Conservation (phyloP, 768 basidiomycete genomes). For the Leucocoprinus leucothites region DNA sequence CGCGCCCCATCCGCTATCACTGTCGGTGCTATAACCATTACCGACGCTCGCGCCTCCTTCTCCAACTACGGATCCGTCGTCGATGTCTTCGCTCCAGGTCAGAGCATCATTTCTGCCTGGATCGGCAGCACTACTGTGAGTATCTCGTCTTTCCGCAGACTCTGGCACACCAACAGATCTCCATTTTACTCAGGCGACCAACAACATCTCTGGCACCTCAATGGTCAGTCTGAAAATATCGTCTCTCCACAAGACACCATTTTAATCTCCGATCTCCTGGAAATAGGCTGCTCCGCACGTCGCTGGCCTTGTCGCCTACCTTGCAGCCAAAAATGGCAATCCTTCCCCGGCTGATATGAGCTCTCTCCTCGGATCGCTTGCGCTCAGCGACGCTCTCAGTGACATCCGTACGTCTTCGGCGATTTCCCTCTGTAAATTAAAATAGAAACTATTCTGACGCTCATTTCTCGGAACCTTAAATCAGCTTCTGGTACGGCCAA, state of each 20-base stretch:
- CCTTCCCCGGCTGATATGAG: constrained; percentile 28
- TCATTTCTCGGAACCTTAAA: too few species aligned
- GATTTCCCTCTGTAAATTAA: too few species aligned
- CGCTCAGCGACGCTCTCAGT: constrained; percentile 25
- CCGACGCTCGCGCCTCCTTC: constrained; percentile 24
- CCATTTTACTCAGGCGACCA: too few species aligned
- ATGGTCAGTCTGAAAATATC: constrained; percentile 17
- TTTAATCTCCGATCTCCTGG: not conserved
- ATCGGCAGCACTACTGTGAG: constrained; percentile 24
- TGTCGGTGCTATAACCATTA: constrained; percentile 29
- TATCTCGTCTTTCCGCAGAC: too few species aligned
- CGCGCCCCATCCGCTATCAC: constrained; percentile 28
- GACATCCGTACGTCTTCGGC: constrained; percentile 31
- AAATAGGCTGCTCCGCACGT: constrained; percentile 28
- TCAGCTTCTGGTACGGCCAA: too few species aligned
- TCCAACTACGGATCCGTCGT: constrained; percentile 33
- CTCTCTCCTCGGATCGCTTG: constrained; percentile 22
- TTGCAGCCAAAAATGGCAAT: constrained; percentile 30
- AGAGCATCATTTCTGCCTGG: constrained; percentile 21
- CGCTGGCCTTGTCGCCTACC: constrained; percentile 35
- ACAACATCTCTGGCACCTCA: constrained; percentile 22
- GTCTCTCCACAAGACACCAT: not conserved
- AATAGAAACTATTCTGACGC: too few species aligned
- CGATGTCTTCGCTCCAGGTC: constrained; percentile 33
- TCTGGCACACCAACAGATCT: too few species aligned